Evolutionary conservation across 2,329 filamentous ascomycete genomes (phyloP), one percentile per base, ranked within the genome.

Genomic region (Cladosporium colombiae): DNA sequence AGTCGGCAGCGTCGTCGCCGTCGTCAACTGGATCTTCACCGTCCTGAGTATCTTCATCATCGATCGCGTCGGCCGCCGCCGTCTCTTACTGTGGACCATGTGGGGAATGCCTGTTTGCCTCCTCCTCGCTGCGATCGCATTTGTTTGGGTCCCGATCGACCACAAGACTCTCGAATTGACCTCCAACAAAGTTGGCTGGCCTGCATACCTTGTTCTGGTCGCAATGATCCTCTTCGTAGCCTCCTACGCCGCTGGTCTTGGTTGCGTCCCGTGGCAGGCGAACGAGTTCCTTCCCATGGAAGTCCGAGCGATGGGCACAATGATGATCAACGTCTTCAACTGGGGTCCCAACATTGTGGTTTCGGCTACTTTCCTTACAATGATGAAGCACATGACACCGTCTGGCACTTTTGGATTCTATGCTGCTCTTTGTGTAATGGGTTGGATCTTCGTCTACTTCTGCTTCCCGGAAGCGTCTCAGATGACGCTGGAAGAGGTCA

Each of bases 241-340:
- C 10, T 84, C 89, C 0, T 98, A 96, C 75, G 94, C 94, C 1
- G 82, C 93, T 1, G 94, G 94, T 2, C 84, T 98, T 2, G 94
- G 94, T 10, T 96, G 93, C 72, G 92, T 98, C 2, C 93, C 94
- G 0, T 98, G 94, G 94, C 94, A 97, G 84, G 93, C 97, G 80
- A 92, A 89, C 71, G 94, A 98, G 80, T 85, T 75, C 18, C 97
- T 97, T 74, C 91, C 93, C 0, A 82, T 93, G 57, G 84, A 84
- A 33, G 90, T 93, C 55, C 87, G 91, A 58, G 88, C 89, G 5
- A 78, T 92, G 1, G 91, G 91, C 31, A 91, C 89, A 66, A 88
- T 88, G 0, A 77, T 92, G 5, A 86, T 90, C 1, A 94, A 93
- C 8, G 89, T 89, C 5, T 96, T 91, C 7, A 97, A 91, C 74